Evolutionary conservation across 2,329 filamentous ascomycete genomes (phyloP).

Genomic region (Aspergillus cejpii): DNA sequence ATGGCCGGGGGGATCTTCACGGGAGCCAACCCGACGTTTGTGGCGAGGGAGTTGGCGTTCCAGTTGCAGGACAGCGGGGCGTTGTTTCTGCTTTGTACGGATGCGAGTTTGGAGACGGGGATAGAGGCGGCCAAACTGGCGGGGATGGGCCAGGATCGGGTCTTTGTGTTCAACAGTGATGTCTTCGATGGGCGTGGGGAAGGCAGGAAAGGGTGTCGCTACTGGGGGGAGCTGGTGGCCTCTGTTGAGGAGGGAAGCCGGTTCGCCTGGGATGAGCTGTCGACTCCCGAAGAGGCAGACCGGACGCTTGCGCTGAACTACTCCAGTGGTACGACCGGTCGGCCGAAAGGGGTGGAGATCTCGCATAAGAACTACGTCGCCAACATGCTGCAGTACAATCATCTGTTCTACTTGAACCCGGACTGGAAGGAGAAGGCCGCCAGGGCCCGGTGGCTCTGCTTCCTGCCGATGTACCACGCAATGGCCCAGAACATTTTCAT

Average conservation of each 20-base stretch:
- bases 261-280: slow-evolving; percentile 55
- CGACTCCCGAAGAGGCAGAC: slow-evolving; percentile 37
- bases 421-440: slow-evolving; percentile 44
- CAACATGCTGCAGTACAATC: slow-evolving; percentile 58
- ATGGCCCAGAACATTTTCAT: slow-evolving; percentile 66
- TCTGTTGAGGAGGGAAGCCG: slow-evolving; percentile 45
- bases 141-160: slow-evolving; percentile 48
- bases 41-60: slow-evolving; percentile 64
- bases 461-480: slow-evolving; percentile 71
- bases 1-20: slow-evolving; percentile 76
- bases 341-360: slow-evolving; percentile 78
- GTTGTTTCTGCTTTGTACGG: slow-evolving; percentile 56
- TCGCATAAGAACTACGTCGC: slow-evolving; percentile 70
- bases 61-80: slow-evolving; percentile 68
- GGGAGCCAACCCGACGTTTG: slow-evolving; percentile 65
- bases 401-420: slow-evolving; percentile 42
- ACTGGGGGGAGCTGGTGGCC: slow-evolving; percentile 60
- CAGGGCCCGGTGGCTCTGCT: slow-evolving; percentile 51
- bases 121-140: slow-evolving; percentile 58
- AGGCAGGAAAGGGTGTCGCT: slow-evolving; percentile 42
- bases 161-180: slow-evolving; percentile 62
- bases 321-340: slow-evolving; percentile 65
- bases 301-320: slow-evolving; percentile 65
- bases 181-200: slow-evolving; percentile 42
- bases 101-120: slow-evolving; percentile 54